phyloP scores from a whole-genome alignment of 495 filamentous ascomycete genomes.

The Daldinia decipiens region DNA sequence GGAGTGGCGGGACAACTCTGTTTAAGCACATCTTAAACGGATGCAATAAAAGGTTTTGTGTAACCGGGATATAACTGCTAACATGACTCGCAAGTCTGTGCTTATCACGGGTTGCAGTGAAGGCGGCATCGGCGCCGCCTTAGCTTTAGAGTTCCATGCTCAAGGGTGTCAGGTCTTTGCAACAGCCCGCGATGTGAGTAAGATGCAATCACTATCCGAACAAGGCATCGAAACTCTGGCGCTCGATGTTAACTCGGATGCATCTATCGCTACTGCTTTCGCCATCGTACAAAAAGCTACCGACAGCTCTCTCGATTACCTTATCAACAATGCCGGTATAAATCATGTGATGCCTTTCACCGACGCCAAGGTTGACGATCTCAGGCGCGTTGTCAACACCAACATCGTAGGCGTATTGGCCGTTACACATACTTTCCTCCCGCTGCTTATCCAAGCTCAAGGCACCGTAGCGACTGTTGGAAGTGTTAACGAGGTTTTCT shows the following conservation, averaged over 20 bases:
- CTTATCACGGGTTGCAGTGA: slow-evolving; percentile 62
- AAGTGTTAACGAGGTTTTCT: slow-evolving; percentile 59
- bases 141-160: slow-evolving; percentile 62
- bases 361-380: slow-evolving; percentile 58
- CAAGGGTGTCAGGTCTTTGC: slow-evolving; percentile 66
- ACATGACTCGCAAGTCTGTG: slow-evolving; percentile 48
- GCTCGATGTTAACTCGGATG: slow-evolving; percentile 60
- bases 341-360: slow-evolving; percentile 55
- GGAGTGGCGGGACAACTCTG: neutral
- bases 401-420: slow-evolving; percentile 65
- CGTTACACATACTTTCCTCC: slow-evolving; percentile 65
- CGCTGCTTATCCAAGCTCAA: slow-evolving; percentile 58
- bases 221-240: slow-evolving; percentile 57
- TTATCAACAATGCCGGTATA: slow-evolving; percentile 68
- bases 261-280: slow-evolving; percentile 53
- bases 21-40: neutral
- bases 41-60: neutral
- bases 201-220: slow-evolving; percentile 51
- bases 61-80: neutral
- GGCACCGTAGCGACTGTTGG: slow-evolving; percentile 62
- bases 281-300: slow-evolving; percentile 29
- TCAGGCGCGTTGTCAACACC: slow-evolving; percentile 59
- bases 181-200: slow-evolving; percentile 59
- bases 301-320: slow-evolving; percentile 53
- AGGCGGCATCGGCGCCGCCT: slow-evolving; percentile 65